Evolutionary conservation across 2,329 filamentous ascomycete genomes (phyloP).

Genomic region (Bretziella fagacearum): DNA sequence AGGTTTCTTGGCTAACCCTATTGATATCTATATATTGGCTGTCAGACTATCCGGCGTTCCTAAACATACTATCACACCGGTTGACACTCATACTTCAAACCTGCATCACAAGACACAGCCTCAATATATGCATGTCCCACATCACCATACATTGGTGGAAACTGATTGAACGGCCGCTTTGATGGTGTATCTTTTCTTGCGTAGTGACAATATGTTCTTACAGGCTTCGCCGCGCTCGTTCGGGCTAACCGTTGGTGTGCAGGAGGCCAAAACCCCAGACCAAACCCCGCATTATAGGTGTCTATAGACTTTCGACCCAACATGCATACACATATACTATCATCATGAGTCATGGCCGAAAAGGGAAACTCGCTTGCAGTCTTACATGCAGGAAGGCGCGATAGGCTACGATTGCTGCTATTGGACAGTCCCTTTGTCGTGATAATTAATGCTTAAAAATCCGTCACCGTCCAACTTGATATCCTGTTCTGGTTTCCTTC

Average conservation of each 20-base stretch:
- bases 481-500: neutral
- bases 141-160: too few species aligned
- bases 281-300: neutral
- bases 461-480: neutral
- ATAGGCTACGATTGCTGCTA: neutral
- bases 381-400: neutral
- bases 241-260: neutral
- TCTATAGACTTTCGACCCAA: neutral
- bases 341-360: conserved; percentile 7
- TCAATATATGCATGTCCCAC: too few species aligned
- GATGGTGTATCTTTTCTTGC: too few species aligned
- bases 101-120: too few species aligned
- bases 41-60: too few species aligned
- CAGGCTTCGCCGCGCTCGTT: neutral
- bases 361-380: neutral
- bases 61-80: too few species aligned
- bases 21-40: too few species aligned
- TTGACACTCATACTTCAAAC: too few species aligned
- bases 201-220: too few species aligned
- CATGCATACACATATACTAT: neutral
- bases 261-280: neutral
- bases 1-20: neutral
- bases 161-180: too few species aligned
- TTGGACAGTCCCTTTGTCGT: neutral
- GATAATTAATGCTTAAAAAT: neutral